phyloP scores from a whole-genome alignment of 306 rosid species.

The Trifolium fragiferum region DNA sequence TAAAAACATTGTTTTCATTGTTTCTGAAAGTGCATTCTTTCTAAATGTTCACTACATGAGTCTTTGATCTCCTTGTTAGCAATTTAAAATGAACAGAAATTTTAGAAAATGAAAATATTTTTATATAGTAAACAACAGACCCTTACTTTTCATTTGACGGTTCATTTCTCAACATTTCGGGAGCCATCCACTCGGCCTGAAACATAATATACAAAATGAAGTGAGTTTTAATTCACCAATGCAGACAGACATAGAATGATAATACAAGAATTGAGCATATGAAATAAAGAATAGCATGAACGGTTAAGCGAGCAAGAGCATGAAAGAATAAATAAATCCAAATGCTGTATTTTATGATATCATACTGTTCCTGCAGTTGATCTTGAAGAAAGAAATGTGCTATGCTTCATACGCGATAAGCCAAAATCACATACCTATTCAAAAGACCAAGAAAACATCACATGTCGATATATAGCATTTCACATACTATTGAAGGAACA shows the following conservation, averaged over 20 bases:
- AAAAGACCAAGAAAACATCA: slow-evolving; percentile 27
- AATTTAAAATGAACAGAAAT: not conserved
- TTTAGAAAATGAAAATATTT: not conserved
- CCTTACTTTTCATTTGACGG: slow-evolving; percentile 91
- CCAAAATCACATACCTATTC: slow-evolving; percentile 93
- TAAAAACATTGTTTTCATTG: too few species aligned
- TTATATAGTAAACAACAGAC: not conserved
- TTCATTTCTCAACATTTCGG: slow-evolving; percentile 94
- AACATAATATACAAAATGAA: slow-evolving; percentile 35
- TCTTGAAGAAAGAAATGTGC: slow-evolving; percentile 94
- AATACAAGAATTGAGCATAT: not conserved
- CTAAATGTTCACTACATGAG: too few species aligned
- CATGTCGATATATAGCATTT: slow-evolving; percentile 36
- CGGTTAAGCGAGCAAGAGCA: slow-evolving; percentile 22
- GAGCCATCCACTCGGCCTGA: slow-evolving; percentile 99
- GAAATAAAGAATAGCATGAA: not conserved
- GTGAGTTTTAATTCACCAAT: not conserved
- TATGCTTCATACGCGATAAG: slow-evolving; percentile 82
- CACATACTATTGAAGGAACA: slow-evolving; percentile 17
- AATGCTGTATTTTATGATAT: not conserved
- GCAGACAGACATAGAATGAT: not conserved
- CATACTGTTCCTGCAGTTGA: slow-evolving; percentile 97
- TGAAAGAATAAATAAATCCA: slow-evolving; percentile 27
- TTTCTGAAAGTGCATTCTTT: too few species aligned
- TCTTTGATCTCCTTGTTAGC: not conserved